These are phyloP conservation scores for Verticillium tricorpus DNA, from an alignment of 2,329 filamentous ascomycete genomes.

Conservation along the genomic window DNA sequence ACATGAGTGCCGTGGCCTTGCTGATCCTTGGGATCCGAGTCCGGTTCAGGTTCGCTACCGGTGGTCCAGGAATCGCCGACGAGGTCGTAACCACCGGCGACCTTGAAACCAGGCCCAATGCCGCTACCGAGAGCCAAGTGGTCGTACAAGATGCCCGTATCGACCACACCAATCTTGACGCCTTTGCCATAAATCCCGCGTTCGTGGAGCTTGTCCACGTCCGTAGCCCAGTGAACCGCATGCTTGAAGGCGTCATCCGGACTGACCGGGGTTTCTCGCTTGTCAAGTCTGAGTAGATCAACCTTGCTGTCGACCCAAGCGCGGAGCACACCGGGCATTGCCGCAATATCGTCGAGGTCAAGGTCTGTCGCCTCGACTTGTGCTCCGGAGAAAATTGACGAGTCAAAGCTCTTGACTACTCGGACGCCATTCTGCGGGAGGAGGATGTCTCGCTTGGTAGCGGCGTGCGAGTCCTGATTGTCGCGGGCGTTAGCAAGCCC, in stretches of 20 bases:
- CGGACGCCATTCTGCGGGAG: conserved; percentile 1
- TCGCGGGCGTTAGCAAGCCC: no score
- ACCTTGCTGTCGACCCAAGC: conserved; percentile 8
- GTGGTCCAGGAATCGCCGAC: conserved; percentile 30
- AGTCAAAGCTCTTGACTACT: conserved; percentile 8
- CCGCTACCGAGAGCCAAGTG: conserved; percentile 38
- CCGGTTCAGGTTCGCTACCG: conserved; percentile 24
- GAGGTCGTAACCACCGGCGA: conserved; percentile 38
- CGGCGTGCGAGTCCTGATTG: no score
- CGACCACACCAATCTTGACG: conserved; percentile 15
- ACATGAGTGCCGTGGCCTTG: conserved; percentile 25
- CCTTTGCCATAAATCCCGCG: conserved; percentile 13
- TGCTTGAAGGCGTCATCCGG: neutral
- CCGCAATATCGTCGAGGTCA: conserved; percentile 7
- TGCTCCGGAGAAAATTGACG: conserved; percentile 10
- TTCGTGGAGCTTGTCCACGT: conserved; percentile 12
- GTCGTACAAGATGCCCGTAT: conserved; percentile 9
- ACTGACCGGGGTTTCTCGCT: conserved; percentile 1
- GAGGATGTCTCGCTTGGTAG: conserved; percentile 5
- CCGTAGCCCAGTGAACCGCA: conserved; percentile 13
- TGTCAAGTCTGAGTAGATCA: conserved; percentile 5
- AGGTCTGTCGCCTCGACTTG: conserved; percentile 8
- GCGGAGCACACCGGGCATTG: conserved; percentile 4
- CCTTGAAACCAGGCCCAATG: conserved; percentile 39
- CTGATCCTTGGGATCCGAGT: conserved; percentile 23